Percentiles rank a stretch among this genome's conserved stretches.
These are phyloP conservation scores for Leonotis leonurus DNA, from an alignment of 257 asterid species.

Conservation along the genomic window DNA sequence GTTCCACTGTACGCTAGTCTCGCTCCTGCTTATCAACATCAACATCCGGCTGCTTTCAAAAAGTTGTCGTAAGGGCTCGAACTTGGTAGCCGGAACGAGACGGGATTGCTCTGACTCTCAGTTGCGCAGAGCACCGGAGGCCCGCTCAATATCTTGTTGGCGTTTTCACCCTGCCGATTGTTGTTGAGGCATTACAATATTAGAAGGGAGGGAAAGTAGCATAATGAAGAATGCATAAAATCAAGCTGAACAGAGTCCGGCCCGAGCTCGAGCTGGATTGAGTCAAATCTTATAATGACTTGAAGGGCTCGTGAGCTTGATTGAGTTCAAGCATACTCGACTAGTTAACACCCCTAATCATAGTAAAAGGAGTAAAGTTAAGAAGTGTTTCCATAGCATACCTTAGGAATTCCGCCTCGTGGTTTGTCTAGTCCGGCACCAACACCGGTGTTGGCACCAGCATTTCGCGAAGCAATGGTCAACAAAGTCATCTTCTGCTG, in stretches of 20 bases:
- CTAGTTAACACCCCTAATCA: not conserved
- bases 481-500: conserved; percentile 61
- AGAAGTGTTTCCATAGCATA: not conserved
- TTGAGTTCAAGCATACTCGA: not conserved
- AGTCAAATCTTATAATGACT: not conserved
- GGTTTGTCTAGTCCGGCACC: conserved; percentile 22
- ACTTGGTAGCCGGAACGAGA: conserved; percentile 57
- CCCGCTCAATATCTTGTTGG: conserved; percentile 21
- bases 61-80: conserved; percentile 82
- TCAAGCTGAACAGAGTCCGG: not conserved
- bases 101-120: conserved; percentile 46
- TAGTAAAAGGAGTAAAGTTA: not conserved
- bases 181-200: not conserved
- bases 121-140: conserved; percentile 37
- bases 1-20: not conserved
- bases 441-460: conserved; percentile 10
- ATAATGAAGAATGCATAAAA: no score
- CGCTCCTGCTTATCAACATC: conserved; percentile 4
- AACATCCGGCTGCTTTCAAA: conserved; percentile 90
- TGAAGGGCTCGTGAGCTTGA: not conserved
- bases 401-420: conserved; percentile 28
- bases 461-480: conserved; percentile 38
- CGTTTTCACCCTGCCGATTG: conserved; percentile 38
- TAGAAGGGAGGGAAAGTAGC: no score
- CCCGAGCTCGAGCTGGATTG: not conserved